Evolutionary conservation across 1,139 yeast species (phyloP).

Genomic region (Zhuliangozyma parablackwelliae): DNA sequence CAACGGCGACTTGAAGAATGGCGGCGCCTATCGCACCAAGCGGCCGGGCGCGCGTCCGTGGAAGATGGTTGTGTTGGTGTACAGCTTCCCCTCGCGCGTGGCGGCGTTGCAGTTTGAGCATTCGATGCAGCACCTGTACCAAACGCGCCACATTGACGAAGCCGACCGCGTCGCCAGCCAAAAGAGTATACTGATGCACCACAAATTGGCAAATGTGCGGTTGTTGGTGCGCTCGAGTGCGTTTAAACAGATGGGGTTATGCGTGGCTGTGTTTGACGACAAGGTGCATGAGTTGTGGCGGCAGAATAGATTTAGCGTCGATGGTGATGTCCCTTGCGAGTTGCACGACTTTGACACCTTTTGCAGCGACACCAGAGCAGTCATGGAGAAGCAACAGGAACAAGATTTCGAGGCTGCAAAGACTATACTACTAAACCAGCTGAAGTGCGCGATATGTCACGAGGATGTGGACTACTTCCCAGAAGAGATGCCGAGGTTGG

Average conservation of each 20-base stretch:
- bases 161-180: constrained; percentile 10
- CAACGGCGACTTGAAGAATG: constrained; percentile 58
- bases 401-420: constrained; percentile 14
- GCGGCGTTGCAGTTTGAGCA: constrained; percentile 72
- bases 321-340: constrained; percentile 7
- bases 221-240: constrained; percentile 38
- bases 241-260: constrained; percentile 39
- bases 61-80: constrained; percentile 58
- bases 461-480: constrained; percentile 26
- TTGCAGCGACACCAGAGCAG: constrained; percentile 1
- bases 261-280: constrained; percentile 34
- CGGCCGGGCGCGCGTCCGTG: constrained; percentile 61
- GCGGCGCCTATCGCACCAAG: constrained; percentile 69
- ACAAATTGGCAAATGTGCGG: constrained; percentile 49
- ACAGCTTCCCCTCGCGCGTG: constrained; percentile 70
- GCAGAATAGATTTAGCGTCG: constrained; percentile 23
- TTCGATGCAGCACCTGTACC: constrained; percentile 73
- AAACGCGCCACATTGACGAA: constrained; percentile 53
- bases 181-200: constrained; percentile 33
- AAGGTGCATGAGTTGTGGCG: constrained; percentile 24
- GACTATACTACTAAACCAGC: constrained; percentile 17
- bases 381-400: not conserved
- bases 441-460: constrained; percentile 26
- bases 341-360: constrained; percentile 11
- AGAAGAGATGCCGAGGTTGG: constrained; percentile 10